Conservation (phyloP, 345 rosid species). For the Schrenkiella parvula region DNA sequence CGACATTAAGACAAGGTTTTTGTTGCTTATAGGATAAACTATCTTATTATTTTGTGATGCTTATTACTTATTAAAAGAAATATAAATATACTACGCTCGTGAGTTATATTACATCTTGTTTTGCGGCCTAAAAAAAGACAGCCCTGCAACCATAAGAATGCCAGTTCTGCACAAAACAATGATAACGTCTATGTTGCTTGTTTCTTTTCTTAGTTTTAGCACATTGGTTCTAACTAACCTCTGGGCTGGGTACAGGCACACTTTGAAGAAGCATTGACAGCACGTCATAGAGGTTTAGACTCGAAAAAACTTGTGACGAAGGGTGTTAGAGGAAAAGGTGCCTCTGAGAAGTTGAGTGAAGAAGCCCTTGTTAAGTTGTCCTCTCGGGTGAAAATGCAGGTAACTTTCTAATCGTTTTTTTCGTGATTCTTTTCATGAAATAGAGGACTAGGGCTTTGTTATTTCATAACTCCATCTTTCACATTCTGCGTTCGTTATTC, state of each 20-base stretch:
- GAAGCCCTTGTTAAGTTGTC: conserved; percentile 87
- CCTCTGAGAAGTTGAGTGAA: conserved; percentile 75
- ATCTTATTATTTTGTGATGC: neutral
- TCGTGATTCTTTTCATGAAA: conserved; percentile 7
- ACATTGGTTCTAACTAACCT: conserved; percentile 18
- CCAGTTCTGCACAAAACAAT: neutral
- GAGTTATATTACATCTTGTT: neutral
- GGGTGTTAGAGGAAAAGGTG: conserved; percentile 74
- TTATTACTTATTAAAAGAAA: neutral
- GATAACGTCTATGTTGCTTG: neutral
- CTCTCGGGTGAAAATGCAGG: conserved; percentile 84
- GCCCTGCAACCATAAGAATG: neutral
- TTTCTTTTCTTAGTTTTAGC: neutral
- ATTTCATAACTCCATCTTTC: conserved; percentile 2
- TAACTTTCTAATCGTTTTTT: too few relatives aligned
- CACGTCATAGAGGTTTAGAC: conserved; percentile 71
- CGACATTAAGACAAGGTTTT: neutral
- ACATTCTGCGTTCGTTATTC: conserved; percentile 1
- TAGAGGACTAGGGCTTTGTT: neutral
- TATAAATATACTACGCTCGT: neutral
- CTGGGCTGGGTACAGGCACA: conserved; percentile 56
- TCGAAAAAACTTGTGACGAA: conserved; percentile 59
- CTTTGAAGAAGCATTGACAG: conserved; percentile 90
- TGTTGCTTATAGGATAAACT: neutral
- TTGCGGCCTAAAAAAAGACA: neutral